Conservation (phyloP, 306 rosid genomes). For the Acacia confusa region DNA sequence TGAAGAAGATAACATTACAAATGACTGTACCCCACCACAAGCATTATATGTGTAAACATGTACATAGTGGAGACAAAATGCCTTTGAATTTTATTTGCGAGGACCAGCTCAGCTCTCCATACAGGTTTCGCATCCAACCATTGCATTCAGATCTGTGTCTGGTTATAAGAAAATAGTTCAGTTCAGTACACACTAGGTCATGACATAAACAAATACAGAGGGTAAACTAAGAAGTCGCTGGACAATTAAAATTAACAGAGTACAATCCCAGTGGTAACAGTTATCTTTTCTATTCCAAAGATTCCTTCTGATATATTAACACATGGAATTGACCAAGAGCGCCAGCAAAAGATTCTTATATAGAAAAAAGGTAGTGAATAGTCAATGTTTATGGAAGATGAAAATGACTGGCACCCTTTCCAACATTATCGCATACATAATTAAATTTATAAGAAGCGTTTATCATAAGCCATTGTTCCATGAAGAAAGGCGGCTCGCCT, state of each 20-base stretch:
- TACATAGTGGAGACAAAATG: conserved; percentile 41
- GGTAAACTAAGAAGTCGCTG: conserved; percentile 22
- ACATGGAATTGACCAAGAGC: conserved; percentile 22
- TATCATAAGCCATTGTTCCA: neutral
- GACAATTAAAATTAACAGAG: conserved; percentile 21
- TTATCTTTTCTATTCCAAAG: conserved; percentile 33
- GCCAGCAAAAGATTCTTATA: conserved; percentile 44
- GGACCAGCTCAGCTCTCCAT: conserved; percentile 45
- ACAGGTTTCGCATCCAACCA: conserved; percentile 7
- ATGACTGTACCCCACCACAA: conserved; percentile 45
- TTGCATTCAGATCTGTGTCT: conserved; percentile 41
- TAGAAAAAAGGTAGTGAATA: conserved; percentile 18
- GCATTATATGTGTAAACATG: conserved; percentile 16
- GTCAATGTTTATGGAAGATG: conserved; percentile 31
- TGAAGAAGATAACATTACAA: conserved; percentile 34
- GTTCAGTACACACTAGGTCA: conserved; percentile 31
- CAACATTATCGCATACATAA: conserved; percentile 6
- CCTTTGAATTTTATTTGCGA: conserved; percentile 29
- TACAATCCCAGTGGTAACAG: conserved; percentile 23
- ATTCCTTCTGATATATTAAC: conserved; percentile 30
- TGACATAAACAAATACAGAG: conserved; percentile 26
- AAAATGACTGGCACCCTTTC: conserved; percentile 54
- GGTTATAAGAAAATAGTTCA: conserved; percentile 25
- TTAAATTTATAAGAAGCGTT: neutral
- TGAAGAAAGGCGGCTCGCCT: neutral